Evolutionary conservation across 768 basidiomycete genomes (phyloP).

Genomic region (Boletus bicolor): DNA sequence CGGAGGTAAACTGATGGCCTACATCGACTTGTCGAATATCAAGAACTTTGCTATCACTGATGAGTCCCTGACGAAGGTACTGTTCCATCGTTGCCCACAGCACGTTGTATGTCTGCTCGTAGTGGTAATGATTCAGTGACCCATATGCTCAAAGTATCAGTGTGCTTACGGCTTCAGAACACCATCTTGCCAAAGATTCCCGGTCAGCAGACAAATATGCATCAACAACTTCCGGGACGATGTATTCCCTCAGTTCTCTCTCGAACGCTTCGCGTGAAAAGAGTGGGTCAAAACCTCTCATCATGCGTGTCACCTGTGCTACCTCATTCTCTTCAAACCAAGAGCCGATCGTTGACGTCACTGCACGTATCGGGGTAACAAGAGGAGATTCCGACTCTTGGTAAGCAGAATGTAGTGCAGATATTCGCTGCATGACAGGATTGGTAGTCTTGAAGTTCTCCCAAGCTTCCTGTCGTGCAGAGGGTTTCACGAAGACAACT

Average conservation of each 20-base stretch:
- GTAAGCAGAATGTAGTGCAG: slow-evolving; percentile 63
- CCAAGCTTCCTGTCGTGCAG: slow-evolving; percentile 78
- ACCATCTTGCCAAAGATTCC: slow-evolving; percentile 85
- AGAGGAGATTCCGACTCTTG: slow-evolving; percentile 94
- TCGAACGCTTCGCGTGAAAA: slow-evolving; percentile 88
- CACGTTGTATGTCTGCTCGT: slow-evolving; percentile 89
- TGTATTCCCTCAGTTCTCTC: slow-evolving; percentile 91
- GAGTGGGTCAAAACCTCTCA: slow-evolving; percentile 83
- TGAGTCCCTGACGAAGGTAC: slow-evolving; percentile 84
- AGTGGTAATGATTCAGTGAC: not conserved
- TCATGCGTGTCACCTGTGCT: slow-evolving; percentile 86
- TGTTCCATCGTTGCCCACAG: slow-evolving; percentile 97
- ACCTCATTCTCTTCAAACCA: slow-evolving; percentile 98
- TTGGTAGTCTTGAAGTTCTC: slow-evolving; percentile 76
- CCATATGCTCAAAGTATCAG: not conserved
- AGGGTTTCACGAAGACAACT: slow-evolving; percentile 79
- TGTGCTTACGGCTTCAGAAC: slow-evolving; percentile 84
- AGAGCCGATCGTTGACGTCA: slow-evolving; percentile 81
- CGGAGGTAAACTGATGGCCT: slow-evolving; percentile 28
- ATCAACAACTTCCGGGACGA: slow-evolving; percentile 96
- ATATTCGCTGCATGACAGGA: slow-evolving; percentile 62
- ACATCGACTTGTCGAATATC: slow-evolving; percentile 99
- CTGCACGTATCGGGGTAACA: slow-evolving; percentile 72
- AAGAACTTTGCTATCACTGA: slow-evolving; percentile 90
- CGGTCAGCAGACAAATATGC: slow-evolving; percentile 90